Evolutionary conservation across 306 rosid species (phyloP), one percentile per base, ranked within the genome.

Genomic region (Senna siamea): DNA sequence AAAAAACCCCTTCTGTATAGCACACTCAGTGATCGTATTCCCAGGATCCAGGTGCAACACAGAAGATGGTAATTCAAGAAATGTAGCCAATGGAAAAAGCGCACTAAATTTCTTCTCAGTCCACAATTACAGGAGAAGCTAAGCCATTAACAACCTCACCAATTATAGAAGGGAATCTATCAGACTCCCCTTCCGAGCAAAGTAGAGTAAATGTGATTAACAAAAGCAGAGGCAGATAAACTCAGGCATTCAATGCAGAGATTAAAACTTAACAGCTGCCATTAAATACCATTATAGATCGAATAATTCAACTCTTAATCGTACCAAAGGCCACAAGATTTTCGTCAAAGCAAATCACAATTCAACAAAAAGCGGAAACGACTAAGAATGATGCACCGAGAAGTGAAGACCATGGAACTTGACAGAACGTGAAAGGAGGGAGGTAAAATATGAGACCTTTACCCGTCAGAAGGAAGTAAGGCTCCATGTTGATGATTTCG

Each of bases 341-440:
- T 44, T 22, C 12, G 58, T 70, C 47, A 48, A 76, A 48, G 35
- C 19, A 64, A 54, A 61, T 59, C 32, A 48, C 44, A 76, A 69
- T 85, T 61, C 69, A 72, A 61, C 28, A 51, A 34, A 75, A 62
- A 64, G 73, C 62, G 58, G 54, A 76, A 75, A 59, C 37, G 73
- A 80, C 54, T n/a, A 51, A 76, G 67, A 70, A 60, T 52, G 30
- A 43, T 38, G 64, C 61, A 26, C 35, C 46, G 55, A 19, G 18
- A 63, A 54, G 46, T 26, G 48, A 14, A 54, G 17, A 47, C 48
- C 40, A 57, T 18, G 68, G 32, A 62, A n/a, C 43, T 34, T n/a
- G 55, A 54, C 22, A 54, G 59, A 60, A 69, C 63, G 78, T 69
- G 30, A 44, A 82, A 53, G 76, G 56, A 75, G 66, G 67, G 70